Evolutionary conservation across 202 grass and related monocot genomes (phyloP).

Genomic region (Hordeum pubiflorum): DNA sequence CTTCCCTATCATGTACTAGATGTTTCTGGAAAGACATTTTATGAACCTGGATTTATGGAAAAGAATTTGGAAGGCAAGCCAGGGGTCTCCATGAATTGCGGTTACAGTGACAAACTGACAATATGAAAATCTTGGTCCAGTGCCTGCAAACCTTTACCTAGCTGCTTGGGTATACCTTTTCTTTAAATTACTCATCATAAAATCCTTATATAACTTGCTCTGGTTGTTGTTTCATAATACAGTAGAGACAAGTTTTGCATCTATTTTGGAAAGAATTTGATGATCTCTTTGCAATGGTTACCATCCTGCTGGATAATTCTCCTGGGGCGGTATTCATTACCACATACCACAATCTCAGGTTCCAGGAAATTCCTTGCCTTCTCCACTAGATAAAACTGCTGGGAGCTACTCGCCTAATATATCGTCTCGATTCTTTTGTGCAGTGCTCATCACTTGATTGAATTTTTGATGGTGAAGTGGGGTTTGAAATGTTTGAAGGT

Average conservation of each 20-base stretch:
- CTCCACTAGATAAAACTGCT: not conserved
- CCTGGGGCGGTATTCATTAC: conserved; percentile 61
- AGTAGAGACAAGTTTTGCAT: not conserved
- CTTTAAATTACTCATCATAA: too few species aligned
- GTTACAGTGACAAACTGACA: too few species aligned
- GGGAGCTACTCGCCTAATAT: not conserved
- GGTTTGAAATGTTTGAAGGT: conserved; percentile 44
- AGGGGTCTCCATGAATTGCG: too few species aligned
- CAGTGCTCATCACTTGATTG: conserved; percentile 82
- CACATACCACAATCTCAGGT: conserved; percentile 81
- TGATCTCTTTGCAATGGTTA: conserved; percentile 57
- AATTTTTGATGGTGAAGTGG: not conserved
- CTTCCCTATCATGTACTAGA: too few species aligned
- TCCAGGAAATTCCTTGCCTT: not conserved
- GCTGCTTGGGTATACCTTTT: too few species aligned
- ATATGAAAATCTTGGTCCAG: too few species aligned
- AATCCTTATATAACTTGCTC: too few species aligned
- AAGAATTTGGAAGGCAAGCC: too few species aligned
- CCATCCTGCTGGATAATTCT: conserved; percentile 52
- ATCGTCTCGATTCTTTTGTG: not conserved
- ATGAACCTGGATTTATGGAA: too few species aligned
- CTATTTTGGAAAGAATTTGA: conserved; percentile 59
- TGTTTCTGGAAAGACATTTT: too few species aligned
- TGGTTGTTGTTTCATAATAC: too few species aligned
- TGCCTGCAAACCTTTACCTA: too few species aligned